Conservation (phyloP, 169 alveolate genomes). For the Theileria parva region DNA sequence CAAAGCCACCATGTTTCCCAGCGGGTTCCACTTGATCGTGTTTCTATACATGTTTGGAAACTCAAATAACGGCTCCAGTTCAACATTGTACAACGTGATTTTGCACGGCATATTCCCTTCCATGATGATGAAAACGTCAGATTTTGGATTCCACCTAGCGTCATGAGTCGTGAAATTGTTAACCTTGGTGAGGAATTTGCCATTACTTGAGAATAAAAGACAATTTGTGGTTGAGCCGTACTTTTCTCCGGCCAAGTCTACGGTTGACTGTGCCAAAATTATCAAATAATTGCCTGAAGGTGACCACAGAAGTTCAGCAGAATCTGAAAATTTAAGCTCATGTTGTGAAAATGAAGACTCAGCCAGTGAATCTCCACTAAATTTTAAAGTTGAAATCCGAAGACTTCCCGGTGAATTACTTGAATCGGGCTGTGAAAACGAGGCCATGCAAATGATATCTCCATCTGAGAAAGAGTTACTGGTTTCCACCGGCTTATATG, state of each 20-base stretch:
- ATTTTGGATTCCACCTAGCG: conserved; percentile 72
- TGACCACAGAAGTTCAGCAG: conserved; percentile 67
- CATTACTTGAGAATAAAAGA: conserved; percentile 28
- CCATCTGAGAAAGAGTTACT: not conserved
- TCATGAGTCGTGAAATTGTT: conserved; percentile 72
- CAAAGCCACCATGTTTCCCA: conserved; percentile 75
- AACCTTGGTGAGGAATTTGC: conserved; percentile 43
- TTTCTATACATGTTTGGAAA: conserved; percentile 70
- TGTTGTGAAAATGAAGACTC: conserved; percentile 31
- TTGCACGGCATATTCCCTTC: conserved; percentile 75
- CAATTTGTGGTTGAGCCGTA: conserved; percentile 67
- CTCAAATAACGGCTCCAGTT: conserved; percentile 53
- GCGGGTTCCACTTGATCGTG: conserved; percentile 77
- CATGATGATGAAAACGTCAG: conserved; percentile 68
- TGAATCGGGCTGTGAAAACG: conserved; percentile 54
- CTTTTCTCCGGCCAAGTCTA: conserved; percentile 68
- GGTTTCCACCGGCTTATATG: not conserved
- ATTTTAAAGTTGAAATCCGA: conserved; percentile 36
- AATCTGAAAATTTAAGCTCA: conserved; percentile 55
- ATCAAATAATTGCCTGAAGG: conserved; percentile 57
- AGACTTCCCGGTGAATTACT: conserved; percentile 37
- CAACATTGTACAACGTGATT: conserved; percentile 66
- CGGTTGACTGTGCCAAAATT: conserved; percentile 61
- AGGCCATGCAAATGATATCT: conserved; percentile 25
- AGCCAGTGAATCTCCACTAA: conserved; percentile 8